Conservation (phyloP, 1,284 basidiomycete genomes). For the Pterula multifida region DNA sequence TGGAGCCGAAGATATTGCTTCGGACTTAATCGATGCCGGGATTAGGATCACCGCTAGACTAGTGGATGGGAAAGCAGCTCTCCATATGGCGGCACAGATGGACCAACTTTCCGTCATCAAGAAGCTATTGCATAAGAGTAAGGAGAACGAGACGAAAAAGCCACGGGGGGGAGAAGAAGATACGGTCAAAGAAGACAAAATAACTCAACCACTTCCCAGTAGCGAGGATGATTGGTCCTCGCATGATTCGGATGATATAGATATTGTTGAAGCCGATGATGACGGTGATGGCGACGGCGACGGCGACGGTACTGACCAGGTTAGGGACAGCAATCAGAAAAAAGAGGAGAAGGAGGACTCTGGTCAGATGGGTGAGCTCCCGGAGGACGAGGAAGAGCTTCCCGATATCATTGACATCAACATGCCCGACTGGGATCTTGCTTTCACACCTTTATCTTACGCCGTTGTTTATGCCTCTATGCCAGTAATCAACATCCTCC, state of each 20-base stretch:
- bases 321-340: slow-evolving; percentile 15
- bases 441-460: slow-evolving; percentile 38
- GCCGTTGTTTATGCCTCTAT: slow-evolving; percentile 35
- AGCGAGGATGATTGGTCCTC: slow-evolving; percentile 37
- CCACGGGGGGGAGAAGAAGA: slow-evolving; percentile 16
- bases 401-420: slow-evolving; percentile 44
- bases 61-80: slow-evolving; percentile 38
- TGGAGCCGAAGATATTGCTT: slow-evolving; percentile 30
- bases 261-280: slow-evolving; percentile 18
- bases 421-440: slow-evolving; percentile 43
- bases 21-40: slow-evolving; percentile 38
- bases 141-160: slow-evolving; percentile 22
- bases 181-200: slow-evolving; percentile 14
- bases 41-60: slow-evolving; percentile 41
- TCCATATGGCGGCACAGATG: slow-evolving; percentile 44
- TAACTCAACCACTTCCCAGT: slow-evolving; percentile 19
- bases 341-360: slow-evolving; percentile 10
- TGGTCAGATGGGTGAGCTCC: slow-evolving; percentile 22
- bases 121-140: slow-evolving; percentile 38
- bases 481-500: slow-evolving; percentile 30
- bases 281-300: slow-evolving; percentile 21
- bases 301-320: slow-evolving; percentile 17
- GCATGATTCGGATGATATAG: slow-evolving; percentile 20
- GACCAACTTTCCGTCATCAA: slow-evolving; percentile 27
- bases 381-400: slow-evolving; percentile 32